These are phyloP conservation scores for Rhizopus stolonifer DNA, from an alignment of 371 early-diverging fungal species.

Conservation along the genomic window DNA sequence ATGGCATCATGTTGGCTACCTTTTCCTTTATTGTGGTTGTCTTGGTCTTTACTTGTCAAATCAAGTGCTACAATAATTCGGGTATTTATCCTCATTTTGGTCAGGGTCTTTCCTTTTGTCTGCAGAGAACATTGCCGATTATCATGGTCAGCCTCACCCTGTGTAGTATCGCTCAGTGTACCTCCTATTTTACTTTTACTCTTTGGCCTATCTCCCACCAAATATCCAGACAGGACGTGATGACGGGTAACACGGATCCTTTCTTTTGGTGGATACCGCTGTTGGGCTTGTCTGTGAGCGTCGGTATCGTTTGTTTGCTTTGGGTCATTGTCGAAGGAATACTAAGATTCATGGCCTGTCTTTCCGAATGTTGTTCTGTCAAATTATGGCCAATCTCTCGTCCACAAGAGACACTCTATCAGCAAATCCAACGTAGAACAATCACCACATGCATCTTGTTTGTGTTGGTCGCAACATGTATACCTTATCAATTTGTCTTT, in stretches of 20 bases:
- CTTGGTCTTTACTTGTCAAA: constrained; percentile 59
- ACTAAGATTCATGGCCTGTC: constrained; percentile 14
- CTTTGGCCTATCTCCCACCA: constrained; percentile 29
- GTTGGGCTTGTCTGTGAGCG: constrained; percentile 48
- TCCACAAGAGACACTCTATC: constrained; percentile 27
- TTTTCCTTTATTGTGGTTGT: constrained; percentile 69
- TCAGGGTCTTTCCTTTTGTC: constrained; percentile 42
- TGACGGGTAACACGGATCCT: constrained; percentile 57
- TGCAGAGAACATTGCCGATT: constrained; percentile 36
- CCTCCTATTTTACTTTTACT: constrained; percentile 18
- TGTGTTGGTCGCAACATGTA: constrained; percentile 69
- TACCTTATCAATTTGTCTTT: constrained; percentile 85
- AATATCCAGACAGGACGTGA: constrained; percentile 40
- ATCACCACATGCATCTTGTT: constrained; percentile 59
- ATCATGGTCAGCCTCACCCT: constrained; percentile 31
- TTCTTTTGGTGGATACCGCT: constrained; percentile 68
- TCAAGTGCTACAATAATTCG: constrained; percentile 60
- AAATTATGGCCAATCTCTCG: constrained; percentile 20
- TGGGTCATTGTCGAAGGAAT: constrained; percentile 43
- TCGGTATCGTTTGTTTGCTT: constrained; percentile 52
- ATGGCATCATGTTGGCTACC: constrained; percentile 69
- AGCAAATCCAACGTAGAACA: constrained; percentile 51
- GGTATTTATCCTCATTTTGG: constrained; percentile 53
- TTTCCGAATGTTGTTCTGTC: constrained; percentile 6
- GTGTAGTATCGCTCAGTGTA: constrained; percentile 32